A percentile compares a stretch with the other conserved stretches of the same genome.
Conservation (phyloP, 768 basidiomycete species). For the Tylopilus sp. region DNA sequence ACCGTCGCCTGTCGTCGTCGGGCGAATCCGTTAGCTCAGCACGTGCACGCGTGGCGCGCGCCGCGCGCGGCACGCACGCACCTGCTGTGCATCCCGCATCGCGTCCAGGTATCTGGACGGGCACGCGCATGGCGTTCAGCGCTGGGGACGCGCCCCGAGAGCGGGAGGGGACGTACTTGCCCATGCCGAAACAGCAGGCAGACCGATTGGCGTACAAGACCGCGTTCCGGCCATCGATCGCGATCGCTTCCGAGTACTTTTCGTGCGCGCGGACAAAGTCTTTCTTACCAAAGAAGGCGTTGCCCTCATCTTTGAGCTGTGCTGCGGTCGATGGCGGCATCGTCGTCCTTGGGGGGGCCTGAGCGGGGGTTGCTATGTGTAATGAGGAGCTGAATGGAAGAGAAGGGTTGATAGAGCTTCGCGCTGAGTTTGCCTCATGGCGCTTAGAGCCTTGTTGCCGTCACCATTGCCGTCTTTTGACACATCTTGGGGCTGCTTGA, state of each 20-base stretch:
- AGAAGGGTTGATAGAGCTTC: neutral
- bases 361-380: neutral
- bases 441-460: neutral
- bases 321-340: neutral
- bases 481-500: neutral
- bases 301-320: conserved; percentile 3
- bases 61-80: neutral
- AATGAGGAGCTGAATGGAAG: neutral
- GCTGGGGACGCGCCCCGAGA: too few relatives aligned
- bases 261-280: neutral
- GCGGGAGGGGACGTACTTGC: neutral
- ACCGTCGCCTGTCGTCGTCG: neutral
- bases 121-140: neutral
- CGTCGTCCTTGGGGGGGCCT: neutral
- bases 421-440: neutral
- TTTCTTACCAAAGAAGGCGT: neutral
- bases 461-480: neutral
- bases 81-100: neutral
- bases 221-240: neutral
- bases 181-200: neutral
- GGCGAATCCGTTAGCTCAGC: neutral
- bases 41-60: too few relatives aligned
- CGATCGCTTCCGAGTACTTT: conserved; percentile 3
- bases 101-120: neutral
- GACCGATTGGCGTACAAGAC: conserved; percentile 1